Base-by-base conservation (phyloP, 2,329 filamentous ascomycete species). In the Pochonia chlamydosporia region DNA sequence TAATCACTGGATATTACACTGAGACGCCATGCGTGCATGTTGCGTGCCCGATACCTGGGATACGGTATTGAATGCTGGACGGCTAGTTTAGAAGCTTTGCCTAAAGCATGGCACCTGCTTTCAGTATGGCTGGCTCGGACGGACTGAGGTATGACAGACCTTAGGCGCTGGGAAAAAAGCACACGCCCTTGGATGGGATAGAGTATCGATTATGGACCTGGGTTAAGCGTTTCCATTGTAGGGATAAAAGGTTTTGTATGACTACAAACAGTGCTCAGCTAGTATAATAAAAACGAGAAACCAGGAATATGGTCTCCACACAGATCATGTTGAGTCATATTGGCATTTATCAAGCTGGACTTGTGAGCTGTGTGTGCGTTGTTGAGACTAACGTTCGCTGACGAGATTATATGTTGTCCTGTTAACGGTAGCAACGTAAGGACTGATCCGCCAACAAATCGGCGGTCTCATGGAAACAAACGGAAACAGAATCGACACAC, bases 1-100 rank as follows among this genome's bases (percentile, higher is more conserved):
- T 47, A 46, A 46, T 42, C 36, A 30, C 36, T 31, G 36, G 48
- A 47, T 41, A 47, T 40, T 25, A 47, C 40, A 35, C 14, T 26
- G 45, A 47, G 48, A 26, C 35, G 40, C 48, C 23, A n/a, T n/a
- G 30, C 43, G 39, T 47, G 37, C 44, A 39, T 40, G 33, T 31
- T 39, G 43, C 43, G 28, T 20, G 40, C 25, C 47, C 42, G 46
- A 18, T 35, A 9, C 31, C 20, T 35, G 31, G 20, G 20, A 18
- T 18, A 35, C 20, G 31, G 9, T 7, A 18, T 35, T 7, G n/a
- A 16, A 20, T 16, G 31, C 14, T n/a, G 16, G 31, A 18, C 14
- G 31, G 31, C 31, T 35, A 18, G 5, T 18, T 16, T 35, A 35
- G n/a, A n/a, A n/a, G 30, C 5, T 33, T 13, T 33, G 35, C n/a